Evolutionary conservation across 148 eudicot genomes (phyloP).

Genomic region (Talinum fruticosum): DNA sequence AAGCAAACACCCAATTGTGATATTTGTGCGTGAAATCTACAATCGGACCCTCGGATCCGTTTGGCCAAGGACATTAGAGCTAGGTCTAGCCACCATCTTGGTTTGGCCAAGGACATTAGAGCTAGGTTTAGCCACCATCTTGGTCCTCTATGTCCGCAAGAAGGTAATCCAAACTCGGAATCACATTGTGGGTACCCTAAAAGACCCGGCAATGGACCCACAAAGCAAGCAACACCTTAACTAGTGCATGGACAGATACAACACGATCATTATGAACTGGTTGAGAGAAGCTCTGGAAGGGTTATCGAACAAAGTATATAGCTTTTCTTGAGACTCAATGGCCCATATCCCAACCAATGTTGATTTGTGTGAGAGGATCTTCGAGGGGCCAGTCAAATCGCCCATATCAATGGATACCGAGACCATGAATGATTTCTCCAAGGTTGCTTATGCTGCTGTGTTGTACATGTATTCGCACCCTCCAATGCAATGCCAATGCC

Average conservation of each 20-base stretch:
- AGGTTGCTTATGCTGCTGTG: neutral
- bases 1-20: slow-evolving; percentile 6
- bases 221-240: neutral
- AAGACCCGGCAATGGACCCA: neutral
- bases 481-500: neutral
- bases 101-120: neutral
- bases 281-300: neutral
- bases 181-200: neutral
- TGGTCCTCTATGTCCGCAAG: neutral
- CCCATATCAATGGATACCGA: slow-evolving; percentile 7
- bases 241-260: neutral
- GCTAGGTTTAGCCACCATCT: neutral
- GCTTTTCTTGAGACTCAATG: neutral
- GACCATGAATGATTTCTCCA: neutral
- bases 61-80: no score
- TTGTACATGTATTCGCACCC: neutral
- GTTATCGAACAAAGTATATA: neutral
- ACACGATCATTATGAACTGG: neutral
- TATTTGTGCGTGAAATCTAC: slow-evolving; percentile 13
- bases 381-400: neutral
- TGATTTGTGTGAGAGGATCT: slow-evolving; percentile 15
- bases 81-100: no score
- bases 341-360: neutral
- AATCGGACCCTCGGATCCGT: neutral
- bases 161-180: neutral